Evolutionary conservation across 768 basidiomycete genomes (phyloP).

Genomic region (Calocera cornea): DNA sequence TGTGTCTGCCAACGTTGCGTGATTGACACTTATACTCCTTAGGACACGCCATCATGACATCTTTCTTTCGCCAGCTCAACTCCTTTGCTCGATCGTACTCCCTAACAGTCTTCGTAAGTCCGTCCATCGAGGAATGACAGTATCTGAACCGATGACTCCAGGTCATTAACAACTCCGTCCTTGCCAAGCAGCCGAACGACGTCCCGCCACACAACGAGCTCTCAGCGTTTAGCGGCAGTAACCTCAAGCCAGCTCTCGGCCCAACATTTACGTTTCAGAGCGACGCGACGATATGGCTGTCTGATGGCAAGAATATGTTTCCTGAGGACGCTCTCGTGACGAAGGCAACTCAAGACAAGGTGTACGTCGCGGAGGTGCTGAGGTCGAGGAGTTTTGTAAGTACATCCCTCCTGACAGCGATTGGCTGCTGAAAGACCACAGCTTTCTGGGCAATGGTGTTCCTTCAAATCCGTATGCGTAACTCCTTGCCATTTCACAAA

Average conservation of each 20-base stretch:
- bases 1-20: neutral
- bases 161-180: slow-evolving; percentile 49
- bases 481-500: too few relatives aligned
- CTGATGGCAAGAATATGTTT: slow-evolving; percentile 18
- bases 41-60: slow-evolving; percentile 59
- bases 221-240: slow-evolving; percentile 26
- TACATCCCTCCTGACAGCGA: neutral
- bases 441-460: slow-evolving; percentile 30
- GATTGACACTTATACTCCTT: neutral
- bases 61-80: slow-evolving; percentile 54
- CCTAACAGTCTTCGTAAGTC: slow-evolving; percentile 42
- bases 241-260: slow-evolving; percentile 57
- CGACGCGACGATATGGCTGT: slow-evolving; percentile 64
- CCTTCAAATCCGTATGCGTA: slow-evolving; percentile 21
- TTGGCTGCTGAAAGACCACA: slow-evolving; percentile 14
- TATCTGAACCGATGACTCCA: slow-evolving; percentile 18
- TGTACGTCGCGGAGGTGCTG: slow-evolving; percentile 31
- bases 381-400: slow-evolving; percentile 33
- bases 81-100: slow-evolving; percentile 32
- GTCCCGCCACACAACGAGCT: slow-evolving; percentile 21
- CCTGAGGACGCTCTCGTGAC: slow-evolving; percentile 1
- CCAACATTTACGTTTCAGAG: slow-evolving; percentile 60
- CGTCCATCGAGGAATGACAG: neutral
- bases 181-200: slow-evolving; percentile 7
- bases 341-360: slow-evolving; percentile 15